Evolutionary conservation across 169 alveolate genomes (phyloP).

Genomic region (Plasmodium sp.): DNA sequence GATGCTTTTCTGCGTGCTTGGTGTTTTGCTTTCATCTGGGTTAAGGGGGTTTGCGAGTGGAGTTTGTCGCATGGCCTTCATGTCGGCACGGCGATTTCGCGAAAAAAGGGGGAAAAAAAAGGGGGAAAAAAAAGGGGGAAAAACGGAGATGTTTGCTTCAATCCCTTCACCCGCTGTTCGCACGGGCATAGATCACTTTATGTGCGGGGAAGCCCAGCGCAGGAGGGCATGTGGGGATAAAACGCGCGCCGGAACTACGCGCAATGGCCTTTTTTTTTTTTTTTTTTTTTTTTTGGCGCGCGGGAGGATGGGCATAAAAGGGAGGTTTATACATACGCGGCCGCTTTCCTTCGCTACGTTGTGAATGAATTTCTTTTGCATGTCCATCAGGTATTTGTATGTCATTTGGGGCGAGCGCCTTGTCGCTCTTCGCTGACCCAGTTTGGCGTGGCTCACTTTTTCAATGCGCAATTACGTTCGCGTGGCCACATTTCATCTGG

Average conservation of each 20-base stretch:
- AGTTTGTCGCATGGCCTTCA: not conserved
- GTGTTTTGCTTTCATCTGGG: not conserved
- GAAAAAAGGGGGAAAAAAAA: not conserved
- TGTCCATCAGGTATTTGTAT: not conserved
- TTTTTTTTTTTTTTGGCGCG: not conserved
- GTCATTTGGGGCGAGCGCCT: not conserved
- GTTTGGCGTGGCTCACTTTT: not conserved
- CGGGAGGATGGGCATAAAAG: not conserved
- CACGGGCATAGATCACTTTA: not conserved
- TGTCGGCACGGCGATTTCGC: not conserved
- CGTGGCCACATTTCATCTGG: not conserved
- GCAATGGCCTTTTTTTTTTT: not conserved
- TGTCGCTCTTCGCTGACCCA: not conserved
- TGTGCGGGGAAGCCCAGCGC: not conserved
- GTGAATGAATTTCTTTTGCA: not conserved
- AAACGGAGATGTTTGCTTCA: not conserved
- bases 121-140: not conserved
- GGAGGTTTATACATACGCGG: not conserved
- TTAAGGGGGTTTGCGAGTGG: not conserved
- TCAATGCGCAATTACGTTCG: not conserved
- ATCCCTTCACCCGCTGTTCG: not conserved
- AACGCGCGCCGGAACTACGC: not conserved
- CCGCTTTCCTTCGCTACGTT: not conserved
- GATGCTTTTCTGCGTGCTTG: not conserved
- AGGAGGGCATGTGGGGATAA: not conserved